Percentiles rank a stretch among this genome's conserved stretches.
phyloP scores from a whole-genome alignment of 495 filamentous ascomycete species.

The Lasiosphaeriaceae sp. region DNA sequence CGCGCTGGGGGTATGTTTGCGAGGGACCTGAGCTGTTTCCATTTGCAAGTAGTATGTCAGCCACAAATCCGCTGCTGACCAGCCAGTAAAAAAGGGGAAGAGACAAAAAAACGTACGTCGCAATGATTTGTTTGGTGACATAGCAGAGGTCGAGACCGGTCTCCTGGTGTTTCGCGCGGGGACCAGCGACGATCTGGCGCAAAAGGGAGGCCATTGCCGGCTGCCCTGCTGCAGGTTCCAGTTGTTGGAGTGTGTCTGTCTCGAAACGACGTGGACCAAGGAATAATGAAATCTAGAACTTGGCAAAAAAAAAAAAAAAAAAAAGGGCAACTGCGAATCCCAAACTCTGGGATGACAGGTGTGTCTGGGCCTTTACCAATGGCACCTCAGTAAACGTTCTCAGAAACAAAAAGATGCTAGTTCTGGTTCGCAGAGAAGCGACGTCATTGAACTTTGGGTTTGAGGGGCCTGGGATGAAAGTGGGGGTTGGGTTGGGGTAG shows the following conservation, averaged over 20 bases:
- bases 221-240: too few relatives aligned
- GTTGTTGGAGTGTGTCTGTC: too few relatives aligned
- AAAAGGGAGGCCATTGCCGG: constrained; percentile 48
- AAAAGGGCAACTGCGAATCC: too few relatives aligned
- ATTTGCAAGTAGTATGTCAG: not conserved
- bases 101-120: constrained; percentile 45
- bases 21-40: constrained; percentile 69
- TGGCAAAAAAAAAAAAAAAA: too few relatives aligned
- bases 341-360: too few relatives aligned
- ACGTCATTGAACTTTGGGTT: constrained; percentile 7
- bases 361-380: too few relatives aligned
- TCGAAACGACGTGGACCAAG: too few relatives aligned
- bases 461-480: too few relatives aligned
- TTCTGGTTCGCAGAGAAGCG: not conserved
- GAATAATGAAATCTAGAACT: too few relatives aligned
- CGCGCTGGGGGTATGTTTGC: constrained; percentile 79
- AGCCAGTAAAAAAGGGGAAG: not conserved
- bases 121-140: constrained; percentile 74
- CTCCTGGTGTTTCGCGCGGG: constrained; percentile 76
- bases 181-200: constrained; percentile 64
- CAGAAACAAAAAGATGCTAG: not conserved
- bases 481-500: not conserved
- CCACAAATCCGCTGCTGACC: constrained; percentile 4
- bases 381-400: too few relatives aligned
- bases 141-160: constrained; percentile 93